These are phyloP conservation scores for Scutellaria baicalensis DNA, from an alignment of 257 asterid genomes.

Conservation along the genomic window DNA sequence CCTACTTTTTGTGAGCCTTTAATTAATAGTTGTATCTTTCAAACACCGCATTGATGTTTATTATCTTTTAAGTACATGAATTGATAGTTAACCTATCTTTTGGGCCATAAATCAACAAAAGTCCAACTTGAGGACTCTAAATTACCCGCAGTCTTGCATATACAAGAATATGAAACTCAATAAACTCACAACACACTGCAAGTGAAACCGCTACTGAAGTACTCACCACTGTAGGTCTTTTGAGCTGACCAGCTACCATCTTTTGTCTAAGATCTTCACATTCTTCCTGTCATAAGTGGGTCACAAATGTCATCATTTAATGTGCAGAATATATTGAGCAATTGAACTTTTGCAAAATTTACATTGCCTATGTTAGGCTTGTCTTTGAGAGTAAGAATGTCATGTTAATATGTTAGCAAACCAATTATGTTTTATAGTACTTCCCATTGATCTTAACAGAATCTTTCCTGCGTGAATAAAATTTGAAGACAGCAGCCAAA, in stretches of 20 bases:
- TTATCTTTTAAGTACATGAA: no score
- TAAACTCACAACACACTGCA: neutral
- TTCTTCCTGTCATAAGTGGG: conserved; percentile 54
- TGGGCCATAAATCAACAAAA: no score
- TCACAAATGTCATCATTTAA: neutral
- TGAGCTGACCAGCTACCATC: conserved; percentile 48
- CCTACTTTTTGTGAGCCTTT: no score
- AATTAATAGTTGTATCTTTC: no score
- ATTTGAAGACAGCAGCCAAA: neutral
- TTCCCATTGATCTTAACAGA: neutral
- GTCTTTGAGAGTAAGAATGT: neutral
- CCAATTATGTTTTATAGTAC: neutral
- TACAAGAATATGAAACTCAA: neutral
- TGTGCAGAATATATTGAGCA: neutral
- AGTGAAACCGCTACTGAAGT: neutral
- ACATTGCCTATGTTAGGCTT: neutral
- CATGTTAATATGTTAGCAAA: neutral
- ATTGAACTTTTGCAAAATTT: neutral
- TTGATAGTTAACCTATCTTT: no score
- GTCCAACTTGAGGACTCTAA: neutral
- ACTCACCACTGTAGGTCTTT: conserved; percentile 74
- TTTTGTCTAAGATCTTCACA: conserved; percentile 48
- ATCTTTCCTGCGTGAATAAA: neutral
- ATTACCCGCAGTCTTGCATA: neutral
- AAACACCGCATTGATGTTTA: no score